A percentile compares a stretch with the other conserved stretches of the same genome.
phyloP scores from a whole-genome alignment of 306 rosid species.

The Medicago lupulina region DNA sequence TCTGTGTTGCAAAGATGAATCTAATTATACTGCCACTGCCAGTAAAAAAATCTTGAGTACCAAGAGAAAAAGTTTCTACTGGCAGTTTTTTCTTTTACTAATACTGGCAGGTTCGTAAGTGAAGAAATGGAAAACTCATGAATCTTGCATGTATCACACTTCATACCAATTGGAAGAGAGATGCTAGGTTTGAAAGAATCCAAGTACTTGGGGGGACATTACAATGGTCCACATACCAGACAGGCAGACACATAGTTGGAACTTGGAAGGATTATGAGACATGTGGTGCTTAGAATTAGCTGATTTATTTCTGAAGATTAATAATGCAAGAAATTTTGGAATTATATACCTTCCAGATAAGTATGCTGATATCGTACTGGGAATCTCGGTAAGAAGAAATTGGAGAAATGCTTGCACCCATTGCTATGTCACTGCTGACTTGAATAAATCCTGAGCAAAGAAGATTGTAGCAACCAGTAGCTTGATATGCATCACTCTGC shows the following conservation, averaged over 20 bases:
- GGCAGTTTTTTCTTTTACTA: no score
- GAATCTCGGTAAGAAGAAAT: conserved; percentile 68
- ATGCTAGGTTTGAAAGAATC: conserved; percentile 25
- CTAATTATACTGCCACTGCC: conserved; percentile 27
- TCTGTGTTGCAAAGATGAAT: conserved; percentile 44
- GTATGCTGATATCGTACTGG: conserved; percentile 90
- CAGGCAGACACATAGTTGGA: conserved; percentile 18
- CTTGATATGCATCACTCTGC: conserved; percentile 99
- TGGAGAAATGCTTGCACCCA: conserved; percentile 98
- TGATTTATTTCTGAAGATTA: conserved; percentile 15
- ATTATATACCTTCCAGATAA: conserved; percentile 91
- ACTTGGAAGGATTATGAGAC: conserved; percentile 16
- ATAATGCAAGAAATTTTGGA: conserved; percentile 8
- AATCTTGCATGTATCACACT: conserved; percentile 32
- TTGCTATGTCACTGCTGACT: conserved; percentile 82
- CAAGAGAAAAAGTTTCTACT: conserved; percentile 38
- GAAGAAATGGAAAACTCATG: conserved; percentile 17
- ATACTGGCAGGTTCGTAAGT: conserved; percentile 19
- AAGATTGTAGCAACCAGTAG: conserved; percentile 99
- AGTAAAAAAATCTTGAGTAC: background rate
- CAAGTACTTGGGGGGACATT: conserved; percentile 29
- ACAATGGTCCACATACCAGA: conserved; percentile 42
- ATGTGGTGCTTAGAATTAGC: conserved; percentile 13
- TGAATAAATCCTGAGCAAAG: conserved; percentile 98
- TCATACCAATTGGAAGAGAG: background rate